Conservation (phyloP, 176 grass and related monocot genomes). For the Coix lacrymajobi region DNA sequence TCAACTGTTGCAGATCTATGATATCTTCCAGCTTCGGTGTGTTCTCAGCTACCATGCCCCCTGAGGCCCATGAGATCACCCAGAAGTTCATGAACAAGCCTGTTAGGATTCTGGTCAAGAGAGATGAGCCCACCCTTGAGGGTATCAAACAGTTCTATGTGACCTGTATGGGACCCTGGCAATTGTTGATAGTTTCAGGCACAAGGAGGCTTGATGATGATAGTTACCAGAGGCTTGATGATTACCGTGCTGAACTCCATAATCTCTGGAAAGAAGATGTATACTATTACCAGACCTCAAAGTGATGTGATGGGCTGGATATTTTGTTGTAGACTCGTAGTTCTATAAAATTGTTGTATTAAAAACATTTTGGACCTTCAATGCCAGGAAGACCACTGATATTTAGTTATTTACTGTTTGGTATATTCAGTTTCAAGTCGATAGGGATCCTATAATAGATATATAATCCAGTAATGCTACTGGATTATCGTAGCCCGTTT, state of each 20-base stretch:
- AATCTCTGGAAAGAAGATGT: constrained; percentile 95
- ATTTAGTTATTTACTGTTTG: not conserved
- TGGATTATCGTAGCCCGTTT: not conserved
- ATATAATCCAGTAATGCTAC: no score
- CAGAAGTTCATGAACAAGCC: constrained; percentile 77
- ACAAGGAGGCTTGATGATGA: constrained; percentile 14
- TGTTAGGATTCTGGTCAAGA: constrained; percentile 72
- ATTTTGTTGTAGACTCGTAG: not conserved
- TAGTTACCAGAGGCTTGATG: constrained; percentile 69
- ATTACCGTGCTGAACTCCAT: constrained; percentile 75
- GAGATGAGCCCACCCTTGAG: constrained; percentile 69
- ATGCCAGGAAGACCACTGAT: not conserved
- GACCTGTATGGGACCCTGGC: no score
- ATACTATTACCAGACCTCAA: constrained; percentile 6
- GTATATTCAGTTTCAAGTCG: not conserved
- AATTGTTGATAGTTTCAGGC: constrained; percentile 9
- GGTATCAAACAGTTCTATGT: constrained; percentile 78
- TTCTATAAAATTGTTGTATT: not conserved
- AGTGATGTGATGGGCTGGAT: not conserved
- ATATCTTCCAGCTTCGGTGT: no score
- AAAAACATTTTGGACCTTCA: not conserved
- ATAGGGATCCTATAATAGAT: no score
- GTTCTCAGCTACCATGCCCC: no score
- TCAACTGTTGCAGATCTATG: no score
- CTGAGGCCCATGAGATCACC: constrained; percentile 61